Conservation (phyloP, 345 rosid genomes). For the Barbarea vulgaris region DNA sequence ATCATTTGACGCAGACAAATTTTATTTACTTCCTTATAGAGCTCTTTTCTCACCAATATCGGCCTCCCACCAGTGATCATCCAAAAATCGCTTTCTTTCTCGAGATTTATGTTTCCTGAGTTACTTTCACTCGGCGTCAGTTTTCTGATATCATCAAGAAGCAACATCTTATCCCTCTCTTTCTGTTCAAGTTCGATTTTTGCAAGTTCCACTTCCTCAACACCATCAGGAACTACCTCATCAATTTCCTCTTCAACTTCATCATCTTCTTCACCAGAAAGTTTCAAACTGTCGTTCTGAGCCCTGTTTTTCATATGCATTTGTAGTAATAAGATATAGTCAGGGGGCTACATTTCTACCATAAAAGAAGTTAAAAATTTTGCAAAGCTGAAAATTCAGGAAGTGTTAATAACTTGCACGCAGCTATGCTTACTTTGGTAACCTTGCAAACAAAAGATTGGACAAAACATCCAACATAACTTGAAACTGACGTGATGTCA, state of each 20-base stretch:
- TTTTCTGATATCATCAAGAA: slow-evolving; percentile 71
- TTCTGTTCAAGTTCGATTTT: slow-evolving; percentile 72
- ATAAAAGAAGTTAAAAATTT: not conserved
- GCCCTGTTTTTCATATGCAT: slow-evolving; percentile 56
- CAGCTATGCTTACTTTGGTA: slow-evolving; percentile 68
- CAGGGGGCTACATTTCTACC: not conserved
- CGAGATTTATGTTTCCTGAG: slow-evolving; percentile 52
- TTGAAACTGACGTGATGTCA: slow-evolving; percentile 94
- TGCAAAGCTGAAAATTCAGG: not conserved
- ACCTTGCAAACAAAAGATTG: slow-evolving; percentile 85
- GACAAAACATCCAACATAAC: slow-evolving; percentile 89
- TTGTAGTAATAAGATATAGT: slow-evolving; percentile 10
- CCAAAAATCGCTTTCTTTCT: slow-evolving; percentile 46
- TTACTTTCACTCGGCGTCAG: slow-evolving; percentile 57
- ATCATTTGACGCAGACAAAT: not conserved
- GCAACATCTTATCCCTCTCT: slow-evolving; percentile 68
- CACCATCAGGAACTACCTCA: slow-evolving; percentile 94
- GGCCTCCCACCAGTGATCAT: slow-evolving; percentile 51
- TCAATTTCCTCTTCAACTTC: slow-evolving; percentile 95
- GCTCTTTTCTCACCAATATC: slow-evolving; percentile 41
- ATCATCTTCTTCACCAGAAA: slow-evolving; percentile 84
- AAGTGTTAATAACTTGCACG: slow-evolving; percentile 1
- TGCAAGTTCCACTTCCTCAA: slow-evolving; percentile 95
- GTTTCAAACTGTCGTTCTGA: slow-evolving; percentile 74
- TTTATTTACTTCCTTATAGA: not conserved